Percentiles rank a stretch among this genome's conserved stretches.
These are phyloP conservation scores for Jacaranda mimosifolia DNA, from an alignment of 257 asterid species.

Conservation along the genomic window DNA sequence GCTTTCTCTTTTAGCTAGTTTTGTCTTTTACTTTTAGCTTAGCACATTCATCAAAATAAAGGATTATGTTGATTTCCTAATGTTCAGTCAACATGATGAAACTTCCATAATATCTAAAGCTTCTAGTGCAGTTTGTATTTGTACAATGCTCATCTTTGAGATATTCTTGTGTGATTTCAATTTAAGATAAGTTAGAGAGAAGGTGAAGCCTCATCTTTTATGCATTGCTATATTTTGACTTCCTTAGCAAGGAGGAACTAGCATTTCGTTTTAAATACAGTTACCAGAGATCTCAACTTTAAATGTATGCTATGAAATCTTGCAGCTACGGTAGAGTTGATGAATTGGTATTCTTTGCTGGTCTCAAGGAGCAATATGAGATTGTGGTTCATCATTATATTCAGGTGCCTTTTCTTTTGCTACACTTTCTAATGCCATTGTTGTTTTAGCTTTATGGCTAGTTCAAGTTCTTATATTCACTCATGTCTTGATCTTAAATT, in stretches of 20 bases:
- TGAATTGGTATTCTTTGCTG: constrained; percentile 96
- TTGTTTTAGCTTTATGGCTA: background rate
- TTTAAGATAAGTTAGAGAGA: constrained; percentile 19
- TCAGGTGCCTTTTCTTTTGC: constrained; percentile 71
- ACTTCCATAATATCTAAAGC: constrained; percentile 31
- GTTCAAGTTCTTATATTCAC: constrained; percentile 5
- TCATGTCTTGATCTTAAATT: constrained; percentile 14
- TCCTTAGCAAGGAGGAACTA: constrained; percentile 20
- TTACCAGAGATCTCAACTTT: constrained; percentile 24
- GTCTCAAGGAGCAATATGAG: constrained; percentile 91
- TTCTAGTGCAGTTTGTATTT: constrained; percentile 18
- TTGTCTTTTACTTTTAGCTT: constrained; percentile 11
- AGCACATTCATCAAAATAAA: constrained; percentile 20
- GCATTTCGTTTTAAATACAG: constrained; percentile 20
- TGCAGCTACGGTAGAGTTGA: constrained; percentile 97
- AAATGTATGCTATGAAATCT: constrained; percentile 39
- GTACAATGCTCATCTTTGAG: background rate
- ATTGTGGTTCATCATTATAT: constrained; percentile 94
- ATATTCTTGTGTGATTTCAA: constrained; percentile 6
- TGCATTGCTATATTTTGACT: constrained; percentile 33
- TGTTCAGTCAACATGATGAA: constrained; percentile 1
- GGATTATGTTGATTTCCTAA: constrained; percentile 9
- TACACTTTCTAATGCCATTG: constrained; percentile 13
- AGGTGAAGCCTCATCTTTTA: constrained; percentile 17
- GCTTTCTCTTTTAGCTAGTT: constrained; percentile 36